Evolutionary conservation across 495 filamentous ascomycete genomes (phyloP), one percentile per base, ranked within the genome.

Genomic region (Geopyxis carbonaria): DNA sequence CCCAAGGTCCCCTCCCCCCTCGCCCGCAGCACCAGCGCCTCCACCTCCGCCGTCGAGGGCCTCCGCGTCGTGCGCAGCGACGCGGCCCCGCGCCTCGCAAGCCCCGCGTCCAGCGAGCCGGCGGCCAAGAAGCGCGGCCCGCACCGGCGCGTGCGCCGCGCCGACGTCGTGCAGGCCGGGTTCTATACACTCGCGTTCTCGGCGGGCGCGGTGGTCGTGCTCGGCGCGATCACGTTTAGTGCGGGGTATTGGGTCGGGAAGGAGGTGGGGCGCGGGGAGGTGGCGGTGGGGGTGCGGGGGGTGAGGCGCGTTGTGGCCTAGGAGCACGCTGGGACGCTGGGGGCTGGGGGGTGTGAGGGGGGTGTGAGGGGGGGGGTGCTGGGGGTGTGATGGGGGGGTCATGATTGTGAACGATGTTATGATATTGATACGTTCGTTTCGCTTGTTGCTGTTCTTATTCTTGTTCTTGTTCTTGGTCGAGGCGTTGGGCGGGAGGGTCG

Each of bases 151-250:
- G n/a, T n/a, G n/a, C n/a, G n/a, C n/a, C n/a, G n/a, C n/a, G n/a
- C n/a, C n/a, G n/a, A n/a, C n/a, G n/a, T n/a, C n/a, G n/a, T n/a
- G n/a, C n/a, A n/a, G n/a, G n/a, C n/a, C n/a, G n/a, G n/a, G n/a
- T n/a, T n/a, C n/a, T n/a, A n/a, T n/a, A 92, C 86, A 0, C 92
- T 91, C 80, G 78, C 91, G 2, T 70, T 94, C 25, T 80, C 76
- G 28, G 89, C 89, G 0, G 87, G 89, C 0, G 86, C 93, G 3
- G 80, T 97, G 5, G 80, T 97, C 7, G 62, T 95, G 2, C 76
- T 95, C 28, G 81, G 78, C 2, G 89, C 87, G 1, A 75, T 94
- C 34, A 86, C 84, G 42, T 97, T 95, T 51, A 80, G 83, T 0
- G 89, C 89, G 0, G 89, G 89, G 0, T 95, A 92, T 51, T 80